Evolutionary conservation across 345 rosid species (phyloP), one percentile per base, ranked within the genome.

Genomic region (Melaleuca quinquenervia): DNA sequence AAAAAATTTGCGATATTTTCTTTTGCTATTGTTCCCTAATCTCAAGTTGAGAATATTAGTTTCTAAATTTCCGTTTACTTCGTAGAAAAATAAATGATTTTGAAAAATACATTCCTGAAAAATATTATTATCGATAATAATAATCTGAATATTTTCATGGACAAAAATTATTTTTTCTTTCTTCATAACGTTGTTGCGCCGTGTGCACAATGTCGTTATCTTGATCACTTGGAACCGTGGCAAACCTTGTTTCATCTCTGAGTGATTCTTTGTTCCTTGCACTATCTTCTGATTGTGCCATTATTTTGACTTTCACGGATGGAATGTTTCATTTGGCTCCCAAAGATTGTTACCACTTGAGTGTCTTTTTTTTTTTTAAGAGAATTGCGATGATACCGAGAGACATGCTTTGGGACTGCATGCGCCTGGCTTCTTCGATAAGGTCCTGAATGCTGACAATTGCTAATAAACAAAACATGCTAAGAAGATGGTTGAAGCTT

Each of bases 301-400:
- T 58, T 82, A 36, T 84, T 83, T 12, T 21, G 86, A 24, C 85
- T 84, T 85, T 80, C 84, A 86, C 90, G 96, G 98, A 97, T 97
- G 98, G 98, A 97, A 87, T n/a, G 95, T 96, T 85, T 97, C 98
- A 36, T 97, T 94, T 91, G 98, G 99, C 88, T 84, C 94, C 50
- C 91, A 89, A 87, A 93, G 90, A 89, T 97, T 98, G 98, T 88
- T 94, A 82, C 98, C 99, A 6, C 86, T 54, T 88, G 96, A 95
- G 89, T n/a, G n/a, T n/a, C n/a, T n/a, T n/a, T n/a, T n/a, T n/a
- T 76, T 85, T 85, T 83, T 93, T 64, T 88, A 90, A 55, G 93
- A 97, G 91, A 93, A 82, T 83, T 88, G 89, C 51, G 94, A 93
- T 86, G 94, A 91, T 83, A 85, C 82, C 48, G 89, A 87, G 86